Conservation (phyloP, 1,284 basidiomycete genomes). For the Cutaneotrichosporon cyanovorans region DNA sequence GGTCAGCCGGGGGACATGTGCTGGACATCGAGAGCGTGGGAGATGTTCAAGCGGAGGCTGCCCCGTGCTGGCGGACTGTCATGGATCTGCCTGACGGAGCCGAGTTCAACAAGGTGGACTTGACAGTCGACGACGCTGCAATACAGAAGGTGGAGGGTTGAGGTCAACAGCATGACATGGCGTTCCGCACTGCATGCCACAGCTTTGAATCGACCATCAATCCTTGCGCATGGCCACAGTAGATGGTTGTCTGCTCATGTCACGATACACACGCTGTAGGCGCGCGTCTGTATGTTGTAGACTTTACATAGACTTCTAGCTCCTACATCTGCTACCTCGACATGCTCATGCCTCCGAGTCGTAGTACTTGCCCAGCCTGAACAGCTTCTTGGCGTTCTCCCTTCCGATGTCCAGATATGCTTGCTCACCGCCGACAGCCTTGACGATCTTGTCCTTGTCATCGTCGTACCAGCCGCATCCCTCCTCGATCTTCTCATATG, state of each 20-base stretch:
- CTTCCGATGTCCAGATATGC: constrained; percentile 17
- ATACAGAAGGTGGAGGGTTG: constrained; percentile 13
- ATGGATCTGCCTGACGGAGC: constrained; percentile 9
- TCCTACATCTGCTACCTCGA: no score
- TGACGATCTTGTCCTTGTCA: constrained; percentile 8
- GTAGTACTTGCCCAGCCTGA: constrained; percentile 19
- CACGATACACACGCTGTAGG: no score
- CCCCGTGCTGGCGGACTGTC: constrained; percentile 4
- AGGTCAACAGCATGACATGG: no score
- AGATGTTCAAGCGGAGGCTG: constrained; percentile 9
- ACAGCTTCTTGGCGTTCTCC: constrained; percentile 20
- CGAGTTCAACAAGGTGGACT: constrained; percentile 11
- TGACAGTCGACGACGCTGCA: constrained; percentile 8
- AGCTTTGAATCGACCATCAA: no score
- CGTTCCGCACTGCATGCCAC: no score
- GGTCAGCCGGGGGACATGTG: constrained; percentile 10
- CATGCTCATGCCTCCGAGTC: constrained; percentile 10
- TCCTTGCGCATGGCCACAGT: no score
- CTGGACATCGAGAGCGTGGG: constrained; percentile 15
- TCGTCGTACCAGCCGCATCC: constrained; percentile 36
- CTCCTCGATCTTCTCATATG: constrained; percentile 37
- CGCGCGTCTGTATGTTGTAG: no score
- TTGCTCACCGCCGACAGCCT: constrained; percentile 16
- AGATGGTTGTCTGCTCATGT: no score
- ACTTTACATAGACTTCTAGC: no score